These are phyloP conservation scores for Arachis hypogaea DNA, from an alignment of 306 rosid genomes.

Conservation along the genomic window DNA sequence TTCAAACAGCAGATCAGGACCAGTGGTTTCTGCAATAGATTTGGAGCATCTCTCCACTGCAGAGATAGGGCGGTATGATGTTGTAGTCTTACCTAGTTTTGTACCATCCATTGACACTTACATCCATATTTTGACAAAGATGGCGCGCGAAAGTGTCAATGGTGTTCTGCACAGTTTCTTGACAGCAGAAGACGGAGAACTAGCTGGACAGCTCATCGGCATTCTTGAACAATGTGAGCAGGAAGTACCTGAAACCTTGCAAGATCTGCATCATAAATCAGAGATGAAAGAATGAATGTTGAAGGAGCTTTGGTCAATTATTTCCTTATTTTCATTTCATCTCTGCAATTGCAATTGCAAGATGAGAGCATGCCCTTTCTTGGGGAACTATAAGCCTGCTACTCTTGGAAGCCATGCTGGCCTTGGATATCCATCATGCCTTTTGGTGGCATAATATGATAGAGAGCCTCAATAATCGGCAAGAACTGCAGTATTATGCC, in stretches of 20 bases:
- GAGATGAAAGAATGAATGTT: slow-evolving; percentile 42
- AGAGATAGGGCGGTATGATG: slow-evolving; percentile 55
- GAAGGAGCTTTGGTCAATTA: slow-evolving; percentile 10
- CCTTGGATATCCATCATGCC: not conserved
- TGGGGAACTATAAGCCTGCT: slow-evolving; percentile 9
- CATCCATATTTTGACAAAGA: slow-evolving; percentile 52
- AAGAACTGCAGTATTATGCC: slow-evolving; percentile 16
- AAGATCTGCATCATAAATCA: slow-evolving; percentile 47
- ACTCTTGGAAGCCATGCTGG: slow-evolving; percentile 1
- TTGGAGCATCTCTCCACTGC: slow-evolving; percentile 45
- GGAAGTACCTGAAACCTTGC: slow-evolving; percentile 57
- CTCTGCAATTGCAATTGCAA: not conserved
- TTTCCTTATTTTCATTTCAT: slow-evolving; percentile 26
- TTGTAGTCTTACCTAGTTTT: slow-evolving; percentile 54
- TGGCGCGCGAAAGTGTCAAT: slow-evolving; percentile 63
- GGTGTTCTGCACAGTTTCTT: slow-evolving; percentile 65
- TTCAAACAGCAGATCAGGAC: slow-evolving; percentile 30
- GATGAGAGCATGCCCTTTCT: slow-evolving; percentile 2
- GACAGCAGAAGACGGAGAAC: slow-evolving; percentile 45
- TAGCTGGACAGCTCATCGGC: slow-evolving; percentile 53
- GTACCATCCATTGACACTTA: slow-evolving; percentile 52
- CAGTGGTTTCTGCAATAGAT: slow-evolving; percentile 46
- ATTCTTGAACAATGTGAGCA: slow-evolving; percentile 69
- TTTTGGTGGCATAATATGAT: no score
- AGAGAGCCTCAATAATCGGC: no score